phyloP scores from a whole-genome alignment of 2,329 filamentous ascomycete genomes.

The Penicillium hesseltinei region DNA sequence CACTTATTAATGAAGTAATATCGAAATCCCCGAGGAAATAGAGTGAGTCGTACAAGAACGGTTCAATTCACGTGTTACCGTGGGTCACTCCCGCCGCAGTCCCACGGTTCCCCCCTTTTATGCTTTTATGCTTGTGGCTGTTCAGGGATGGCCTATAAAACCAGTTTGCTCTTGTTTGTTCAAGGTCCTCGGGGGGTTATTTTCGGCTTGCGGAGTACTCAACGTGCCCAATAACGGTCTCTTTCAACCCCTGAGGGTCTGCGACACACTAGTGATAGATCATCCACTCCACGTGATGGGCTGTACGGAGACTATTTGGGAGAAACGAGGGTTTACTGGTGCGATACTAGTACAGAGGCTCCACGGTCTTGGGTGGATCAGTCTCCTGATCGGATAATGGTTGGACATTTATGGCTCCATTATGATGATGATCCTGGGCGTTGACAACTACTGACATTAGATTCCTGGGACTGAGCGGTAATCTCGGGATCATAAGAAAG shows the following conservation, averaged over 20 bases:
- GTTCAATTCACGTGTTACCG: constrained; percentile 3
- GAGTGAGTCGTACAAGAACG: constrained; percentile 1
- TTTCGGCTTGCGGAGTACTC: background rate
- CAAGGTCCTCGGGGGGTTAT: background rate
- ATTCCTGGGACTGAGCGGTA: background rate
- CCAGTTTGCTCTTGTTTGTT: background rate
- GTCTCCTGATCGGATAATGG: constrained; percentile 2
- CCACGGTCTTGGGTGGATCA: background rate
- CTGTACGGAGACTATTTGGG: background rate
- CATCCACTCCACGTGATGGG: background rate
- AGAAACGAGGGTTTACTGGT: background rate
- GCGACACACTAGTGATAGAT: constrained; percentile 1
- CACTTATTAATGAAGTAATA: background rate
- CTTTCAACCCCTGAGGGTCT: background rate
- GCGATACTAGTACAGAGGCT: background rate
- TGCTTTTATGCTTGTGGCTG: background rate
- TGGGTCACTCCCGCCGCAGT: constrained; percentile 2
- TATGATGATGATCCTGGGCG: background rate
- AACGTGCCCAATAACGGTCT: background rate
- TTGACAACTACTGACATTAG: background rate
- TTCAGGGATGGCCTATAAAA: background rate
- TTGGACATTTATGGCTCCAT: background rate
- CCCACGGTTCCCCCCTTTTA: background rate
- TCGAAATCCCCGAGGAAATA: background rate
- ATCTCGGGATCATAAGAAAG: background rate